phyloP scores from a whole-genome alignment of 163 green algal species.

The Picocystis sp. region DNA sequence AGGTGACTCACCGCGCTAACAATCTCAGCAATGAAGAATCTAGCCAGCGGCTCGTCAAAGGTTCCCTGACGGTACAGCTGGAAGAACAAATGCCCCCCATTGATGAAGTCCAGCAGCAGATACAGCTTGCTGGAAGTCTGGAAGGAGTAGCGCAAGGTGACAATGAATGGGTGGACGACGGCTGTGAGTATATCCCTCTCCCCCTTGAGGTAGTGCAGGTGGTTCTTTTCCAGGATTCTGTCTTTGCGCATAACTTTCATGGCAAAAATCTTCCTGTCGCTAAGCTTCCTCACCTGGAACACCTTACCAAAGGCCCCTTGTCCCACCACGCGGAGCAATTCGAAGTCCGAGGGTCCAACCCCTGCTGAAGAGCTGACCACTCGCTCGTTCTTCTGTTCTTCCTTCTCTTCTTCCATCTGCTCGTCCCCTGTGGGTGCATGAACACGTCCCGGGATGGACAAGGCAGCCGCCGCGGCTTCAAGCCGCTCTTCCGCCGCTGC shows the following conservation, averaged over 20 bases:
- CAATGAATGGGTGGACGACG: constrained; percentile 92
- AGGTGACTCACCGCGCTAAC: constrained; percentile 83
- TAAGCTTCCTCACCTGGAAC: constrained; percentile 66
- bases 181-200: constrained; percentile 83
- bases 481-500: no score
- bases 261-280: constrained; percentile 58
- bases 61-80: constrained; percentile 76
- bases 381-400: no score
- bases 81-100: constrained; percentile 96
- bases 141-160: constrained; percentile 87
- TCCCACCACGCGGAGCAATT: constrained; percentile 81
- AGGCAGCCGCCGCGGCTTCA: no score
- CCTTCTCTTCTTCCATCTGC: no score
- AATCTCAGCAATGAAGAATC: constrained; percentile 88
- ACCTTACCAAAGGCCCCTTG: constrained; percentile 96
- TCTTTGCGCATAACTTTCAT: constrained; percentile 97
- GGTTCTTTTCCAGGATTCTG: constrained; percentile 75
- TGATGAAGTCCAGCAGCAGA: constrained; percentile 94
- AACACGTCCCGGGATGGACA: no score
- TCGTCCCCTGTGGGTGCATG: no score
- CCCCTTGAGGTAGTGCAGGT: constrained; percentile 70
- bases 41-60: constrained; percentile 66
- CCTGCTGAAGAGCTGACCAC: neutral
- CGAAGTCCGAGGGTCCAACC: constrained; percentile 51
- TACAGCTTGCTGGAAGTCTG: constrained; percentile 86